Evolutionary conservation across 2,329 filamentous ascomycete species (phyloP), one percentile per base, ranked within the genome.

Genomic region (Elsinoe australis): DNA sequence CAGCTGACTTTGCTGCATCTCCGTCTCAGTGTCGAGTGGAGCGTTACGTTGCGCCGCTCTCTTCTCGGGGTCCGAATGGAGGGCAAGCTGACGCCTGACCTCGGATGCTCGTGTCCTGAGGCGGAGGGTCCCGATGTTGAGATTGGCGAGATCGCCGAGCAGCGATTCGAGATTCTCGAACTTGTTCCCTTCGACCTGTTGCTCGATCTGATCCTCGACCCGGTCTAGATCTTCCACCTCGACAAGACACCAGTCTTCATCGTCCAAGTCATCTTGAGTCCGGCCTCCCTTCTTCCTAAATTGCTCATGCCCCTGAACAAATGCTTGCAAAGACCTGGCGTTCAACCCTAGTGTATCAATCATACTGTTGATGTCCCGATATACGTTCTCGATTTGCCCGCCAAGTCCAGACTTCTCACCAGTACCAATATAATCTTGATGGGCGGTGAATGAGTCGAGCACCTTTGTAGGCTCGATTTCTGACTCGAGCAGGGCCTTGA

Each of bases 331-430:
- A 5, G 74, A 80, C 12, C 90, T 77, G 4, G 85, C 80, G 61
- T 96, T 96, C 42, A 95, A 75, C 7, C 90, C 90, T 32, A 96
- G 70, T 0, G 86, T 90, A 58, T 95, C 87, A 34, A 98, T 82
- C 92, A 96, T 98, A 9, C 85, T 85, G 64, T 92, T 90, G 61
- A 90, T 85, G 58, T 90, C 86, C 35, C 83, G 77, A 62, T 86
- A 92, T 45, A 75, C 60, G 45, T 66, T 66, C 57, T 75, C 70
- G 49, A 76, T 71, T 55, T 73, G 65, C 19, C 67, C 70, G 21
- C 67, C 63, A 49, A 69, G 52, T 50, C 70, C 72, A 24, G 62
- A 58, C 52, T 67, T 72, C 18, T 57, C 62, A 5, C 61, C 56
- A 3, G 59, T 60, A 28, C 66, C 66, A 14, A 53, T 52, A 49